phyloP scores from a whole-genome alignment of 202 grass and related monocot genomes.

The Miscanthus sacchariflorus region DNA sequence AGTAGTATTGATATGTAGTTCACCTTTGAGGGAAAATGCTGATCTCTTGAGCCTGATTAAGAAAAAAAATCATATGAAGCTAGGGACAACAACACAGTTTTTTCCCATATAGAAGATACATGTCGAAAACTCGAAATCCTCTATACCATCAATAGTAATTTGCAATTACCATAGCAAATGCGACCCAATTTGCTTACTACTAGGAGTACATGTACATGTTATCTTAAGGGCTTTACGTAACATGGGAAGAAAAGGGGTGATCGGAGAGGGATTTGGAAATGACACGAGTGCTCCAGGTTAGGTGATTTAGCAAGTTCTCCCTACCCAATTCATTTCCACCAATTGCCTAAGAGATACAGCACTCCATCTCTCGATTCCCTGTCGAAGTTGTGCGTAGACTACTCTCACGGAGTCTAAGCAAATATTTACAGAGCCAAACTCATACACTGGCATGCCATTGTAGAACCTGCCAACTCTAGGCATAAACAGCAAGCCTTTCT shows the following conservation, averaged over 20 bases:
- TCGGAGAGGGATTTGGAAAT: background rate
- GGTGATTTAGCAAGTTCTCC: slow-evolving; percentile 27
- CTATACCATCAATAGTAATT: no score
- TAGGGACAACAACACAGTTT: background rate
- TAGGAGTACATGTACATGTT: no score
- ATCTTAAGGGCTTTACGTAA: background rate
- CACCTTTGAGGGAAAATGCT: no score
- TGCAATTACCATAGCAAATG: background rate
- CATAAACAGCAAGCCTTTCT: slow-evolving; percentile 75
- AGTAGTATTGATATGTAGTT: no score
- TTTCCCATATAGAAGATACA: no score
- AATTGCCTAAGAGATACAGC: slow-evolving; percentile 66
- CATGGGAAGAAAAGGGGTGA: no score
- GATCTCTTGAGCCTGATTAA: no score
- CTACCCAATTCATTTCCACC: slow-evolving; percentile 69
- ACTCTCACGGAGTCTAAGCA: slow-evolving; percentile 73
- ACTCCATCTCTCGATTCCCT: slow-evolving; percentile 66
- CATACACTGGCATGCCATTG: slow-evolving; percentile 70
- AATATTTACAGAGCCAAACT: slow-evolving; percentile 70
- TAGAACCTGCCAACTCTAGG: slow-evolving; percentile 80
- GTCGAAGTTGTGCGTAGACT: slow-evolving; percentile 65
- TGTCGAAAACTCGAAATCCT: no score
- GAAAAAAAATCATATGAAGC: background rate
- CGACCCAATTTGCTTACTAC: no score
- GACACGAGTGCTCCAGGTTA: background rate